Evolutionary conservation across 176 grass and related monocot species (phyloP), one percentile per base, ranked within the genome.

Genomic region (Carex cristatella): DNA sequence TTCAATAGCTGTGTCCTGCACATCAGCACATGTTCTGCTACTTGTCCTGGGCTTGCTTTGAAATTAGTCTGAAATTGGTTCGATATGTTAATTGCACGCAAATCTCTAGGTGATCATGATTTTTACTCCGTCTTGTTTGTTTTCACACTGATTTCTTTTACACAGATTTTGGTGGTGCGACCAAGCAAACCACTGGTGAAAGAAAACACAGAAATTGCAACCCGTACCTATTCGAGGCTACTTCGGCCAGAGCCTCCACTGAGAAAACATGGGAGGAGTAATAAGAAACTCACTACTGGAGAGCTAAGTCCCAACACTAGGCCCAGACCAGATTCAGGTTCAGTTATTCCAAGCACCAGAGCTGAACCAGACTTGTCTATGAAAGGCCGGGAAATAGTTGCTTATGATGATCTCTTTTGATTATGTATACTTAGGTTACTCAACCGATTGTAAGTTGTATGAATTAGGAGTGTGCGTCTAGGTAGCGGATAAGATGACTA

Each of bases 321-420:
- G 28, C 4, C 46, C 19, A 10, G 5, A 53, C 44, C 40, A 75
- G 70, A 75, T 3, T 75, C 28, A 46, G 77, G 77, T 81, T 88
- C 81, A 27, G 30, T 44, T 53, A 61, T 62, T 28, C 69, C 38
- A 14, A 87, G 49, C 44, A 75, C 81, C 33, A 91, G 79, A 84
- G 40, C 59, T 81, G 87, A 74, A 56, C 53, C 85, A 80, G 78
- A 88, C 77, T 65, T 61, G 10, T 19, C 77, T 64, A 82, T 65
- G 38, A 88, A 87, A 63, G 75, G 85, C 0, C 88, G 94, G 53
- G 94, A 97, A 83, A 91, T 97, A 66, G 78, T 97, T 32, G 94
- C 88, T 55, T 97, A 97, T 62, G 94, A 97, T 88, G 92, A 97
- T 89, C 89, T 97, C 15, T 94, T 97, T 83, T 94, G 85, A 89